Evolutionary conservation across 1,139 yeast genomes (phyloP), one percentile per base, ranked within the genome.

Genomic region (Scheffersomyces parashehatae): DNA sequence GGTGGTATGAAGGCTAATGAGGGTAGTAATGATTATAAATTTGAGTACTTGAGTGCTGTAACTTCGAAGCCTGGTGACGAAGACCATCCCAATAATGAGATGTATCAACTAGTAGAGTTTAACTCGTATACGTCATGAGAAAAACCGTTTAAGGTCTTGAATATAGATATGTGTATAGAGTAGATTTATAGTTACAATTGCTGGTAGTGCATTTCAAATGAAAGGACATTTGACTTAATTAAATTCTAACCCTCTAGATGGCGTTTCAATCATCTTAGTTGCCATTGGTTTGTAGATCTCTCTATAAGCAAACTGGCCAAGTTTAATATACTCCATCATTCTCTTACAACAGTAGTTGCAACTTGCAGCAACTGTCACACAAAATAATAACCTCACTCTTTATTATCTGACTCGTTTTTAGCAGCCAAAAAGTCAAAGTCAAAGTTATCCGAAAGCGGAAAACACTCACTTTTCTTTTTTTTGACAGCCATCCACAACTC

Each of bases 31-130:
- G 47, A 45, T 10, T 58, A 55, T 44, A 14, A 43, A 38, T 46
- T 39, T 36, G 70, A 65, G 38, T 59, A 60, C 40, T 57, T 24
- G 26, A 47, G 42, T n/a, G 20, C 26, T 20, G 26, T 20, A 5
- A 20, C 26, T 5, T 6, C 13, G 24, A 20, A 31, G 13, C 35
- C 20, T 5, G 26, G 26, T 6, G 20, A 31, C n/a, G 35, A 31
- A 31, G 53, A 56, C 15, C 44, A 52, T 26, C 53, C 52, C 8
- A 70, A 62, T n/a, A 52, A 54, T 35, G 66, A 61, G 35, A 47
- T 68, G 33, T 75, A 73, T 53, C 60, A 61, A 40, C 58, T 64
- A 45, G 55, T 74, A 38, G 81, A 76, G 54, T 71, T 75, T 47
- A 74, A 72, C 41, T 74, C 79, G 13, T 75, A 67, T 48, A 71